A percentile compares a stretch with the other conserved stretches of the same genome.
Evolutionary conservation across 2,329 filamentous ascomycete species (phyloP).

Genomic region (Clarireedia homoeocarpa): DNA sequence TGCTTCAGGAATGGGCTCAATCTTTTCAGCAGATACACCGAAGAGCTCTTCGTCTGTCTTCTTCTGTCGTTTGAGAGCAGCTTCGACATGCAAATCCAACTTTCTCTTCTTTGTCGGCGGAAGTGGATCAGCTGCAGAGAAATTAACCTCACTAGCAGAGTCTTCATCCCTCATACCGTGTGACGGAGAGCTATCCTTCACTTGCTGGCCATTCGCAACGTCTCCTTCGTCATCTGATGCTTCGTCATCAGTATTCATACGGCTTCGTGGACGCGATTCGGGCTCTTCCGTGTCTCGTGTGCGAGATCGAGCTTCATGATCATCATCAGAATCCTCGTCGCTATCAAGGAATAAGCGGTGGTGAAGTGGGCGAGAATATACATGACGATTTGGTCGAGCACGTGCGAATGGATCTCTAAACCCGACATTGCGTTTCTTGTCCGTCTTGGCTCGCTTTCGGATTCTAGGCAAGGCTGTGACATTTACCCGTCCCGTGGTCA

Average conservation of each 20-base stretch:
- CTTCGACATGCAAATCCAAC: constrained; percentile 59
- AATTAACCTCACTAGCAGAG: constrained; percentile 65
- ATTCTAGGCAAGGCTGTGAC: constrained; percentile 66
- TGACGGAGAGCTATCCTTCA: constrained; percentile 17
- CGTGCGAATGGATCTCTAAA: constrained; percentile 62
- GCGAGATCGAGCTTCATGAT: constrained; percentile 55
- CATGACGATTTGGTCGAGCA: constrained; percentile 56
- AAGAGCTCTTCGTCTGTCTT: constrained; percentile 75
- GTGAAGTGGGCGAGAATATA: constrained; percentile 60
- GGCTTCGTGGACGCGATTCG: constrained; percentile 74
- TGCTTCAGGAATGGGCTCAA: constrained; percentile 37
- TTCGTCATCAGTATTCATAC: constrained; percentile 55
- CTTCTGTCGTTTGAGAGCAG: constrained; percentile 71
- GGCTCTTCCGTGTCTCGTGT: constrained; percentile 75
- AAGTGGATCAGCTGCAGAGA: constrained; percentile 50
- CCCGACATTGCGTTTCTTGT: constrained; percentile 49
- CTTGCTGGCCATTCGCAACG: constrained; percentile 12
- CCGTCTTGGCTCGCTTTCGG: constrained; percentile 44
- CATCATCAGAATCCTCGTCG: constrained; percentile 74
- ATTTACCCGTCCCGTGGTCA: constrained; percentile 43
- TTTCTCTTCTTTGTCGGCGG: constrained; percentile 62
- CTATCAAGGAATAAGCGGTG: constrained; percentile 70
- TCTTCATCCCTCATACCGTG: constrained; percentile 51
- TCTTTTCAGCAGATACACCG: constrained; percentile 49
- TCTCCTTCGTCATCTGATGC: constrained; percentile 28